These are phyloP conservation scores for Colletotrichum sublineola DNA, from an alignment of 2,329 filamentous ascomycete species.

Conservation along the genomic window DNA sequence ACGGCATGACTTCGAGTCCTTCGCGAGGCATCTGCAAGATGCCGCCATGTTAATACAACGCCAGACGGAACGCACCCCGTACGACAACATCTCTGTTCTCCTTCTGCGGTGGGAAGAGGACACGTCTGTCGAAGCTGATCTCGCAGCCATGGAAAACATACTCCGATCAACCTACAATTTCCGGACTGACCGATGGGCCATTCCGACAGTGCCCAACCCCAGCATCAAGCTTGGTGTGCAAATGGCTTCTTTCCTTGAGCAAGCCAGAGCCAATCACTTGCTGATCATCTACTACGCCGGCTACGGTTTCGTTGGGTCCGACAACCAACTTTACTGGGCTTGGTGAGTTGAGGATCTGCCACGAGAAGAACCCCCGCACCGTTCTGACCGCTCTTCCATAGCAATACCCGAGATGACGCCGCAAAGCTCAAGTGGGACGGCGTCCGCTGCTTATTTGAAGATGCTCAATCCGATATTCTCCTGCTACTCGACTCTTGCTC, in stretches of 20 bases:
- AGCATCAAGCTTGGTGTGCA: slow-evolving; percentile 72
- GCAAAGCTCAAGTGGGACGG: slow-evolving; percentile 74
- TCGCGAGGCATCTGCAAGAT: slow-evolving; percentile 76
- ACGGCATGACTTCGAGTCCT: slow-evolving; percentile 75
- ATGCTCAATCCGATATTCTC: slow-evolving; percentile 73
- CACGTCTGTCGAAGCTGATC: slow-evolving; percentile 64
- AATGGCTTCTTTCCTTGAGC: slow-evolving; percentile 71
- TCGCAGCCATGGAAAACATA: slow-evolving; percentile 67
- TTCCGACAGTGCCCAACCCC: slow-evolving; percentile 70
- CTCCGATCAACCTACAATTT: slow-evolving; percentile 73
- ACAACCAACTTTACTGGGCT: slow-evolving; percentile 76
- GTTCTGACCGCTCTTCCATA: slow-evolving; percentile 57
- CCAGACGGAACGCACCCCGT: slow-evolving; percentile 70
- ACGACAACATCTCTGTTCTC: slow-evolving; percentile 71
- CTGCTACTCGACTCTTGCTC: slow-evolving; percentile 74
- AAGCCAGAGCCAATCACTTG: slow-evolving; percentile 69
- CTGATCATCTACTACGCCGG: slow-evolving; percentile 76
- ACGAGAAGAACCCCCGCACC: neutral
- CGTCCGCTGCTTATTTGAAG: slow-evolving; percentile 73
- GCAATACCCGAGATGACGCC: slow-evolving; percentile 70
- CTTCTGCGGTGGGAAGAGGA: slow-evolving; percentile 75
- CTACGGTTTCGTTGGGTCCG: slow-evolving; percentile 68
- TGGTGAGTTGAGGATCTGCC: slow-evolving; percentile 63
- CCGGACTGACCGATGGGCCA: slow-evolving; percentile 71
- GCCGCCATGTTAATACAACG: slow-evolving; percentile 76